A percentile compares a stretch with the other conserved stretches of the same genome.
phyloP scores from a whole-genome alignment of 768 basidiomycete genomes.

The Lentinula lateritia region DNA sequence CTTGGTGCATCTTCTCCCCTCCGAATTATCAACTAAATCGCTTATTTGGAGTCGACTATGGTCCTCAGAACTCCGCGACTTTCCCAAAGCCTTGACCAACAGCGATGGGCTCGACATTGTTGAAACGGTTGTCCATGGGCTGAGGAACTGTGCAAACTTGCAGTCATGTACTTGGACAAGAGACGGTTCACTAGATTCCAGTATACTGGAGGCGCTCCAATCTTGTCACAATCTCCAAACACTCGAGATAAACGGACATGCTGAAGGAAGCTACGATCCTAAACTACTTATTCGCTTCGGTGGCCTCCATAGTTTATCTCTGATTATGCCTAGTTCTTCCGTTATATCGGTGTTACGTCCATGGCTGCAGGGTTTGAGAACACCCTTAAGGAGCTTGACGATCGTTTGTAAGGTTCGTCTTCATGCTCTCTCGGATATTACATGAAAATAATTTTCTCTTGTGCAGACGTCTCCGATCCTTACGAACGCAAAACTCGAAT shows the following conservation, averaged over 20 bases:
- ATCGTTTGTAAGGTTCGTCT: slow-evolving; percentile 62
- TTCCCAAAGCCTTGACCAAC: slow-evolving; percentile 47
- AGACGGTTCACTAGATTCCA: slow-evolving; percentile 63
- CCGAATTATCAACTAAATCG: neutral
- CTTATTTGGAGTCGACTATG: neutral
- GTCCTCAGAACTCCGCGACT: slow-evolving; percentile 64
- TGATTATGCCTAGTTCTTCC: slow-evolving; percentile 67
- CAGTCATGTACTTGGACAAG: slow-evolving; percentile 73
- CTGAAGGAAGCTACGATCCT: slow-evolving; percentile 49
- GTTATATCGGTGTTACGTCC: slow-evolving; percentile 14
- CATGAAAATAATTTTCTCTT: neutral
- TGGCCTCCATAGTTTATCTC: slow-evolving; percentile 47
- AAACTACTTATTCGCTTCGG: slow-evolving; percentile 42
- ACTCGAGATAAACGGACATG: slow-evolving; percentile 70
- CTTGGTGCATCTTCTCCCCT: slow-evolving; percentile 41
- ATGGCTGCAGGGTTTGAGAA: slow-evolving; percentile 21
- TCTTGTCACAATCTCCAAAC: slow-evolving; percentile 36
- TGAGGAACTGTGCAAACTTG: slow-evolving; percentile 59
- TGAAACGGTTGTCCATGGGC: slow-evolving; percentile 38
- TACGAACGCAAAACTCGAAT: slow-evolving; percentile 49
- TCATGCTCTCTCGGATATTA: neutral
- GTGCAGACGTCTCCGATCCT: slow-evolving; percentile 51
- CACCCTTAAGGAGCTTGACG: slow-evolving; percentile 47
- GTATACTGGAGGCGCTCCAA: slow-evolving; percentile 49
- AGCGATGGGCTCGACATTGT: slow-evolving; percentile 27